A percentile compares a stretch with the other conserved stretches of the same genome.
These are phyloP conservation scores for Beta macrorhiza DNA, from an alignment of 179 eudicot genomes.

Conservation along the genomic window DNA sequence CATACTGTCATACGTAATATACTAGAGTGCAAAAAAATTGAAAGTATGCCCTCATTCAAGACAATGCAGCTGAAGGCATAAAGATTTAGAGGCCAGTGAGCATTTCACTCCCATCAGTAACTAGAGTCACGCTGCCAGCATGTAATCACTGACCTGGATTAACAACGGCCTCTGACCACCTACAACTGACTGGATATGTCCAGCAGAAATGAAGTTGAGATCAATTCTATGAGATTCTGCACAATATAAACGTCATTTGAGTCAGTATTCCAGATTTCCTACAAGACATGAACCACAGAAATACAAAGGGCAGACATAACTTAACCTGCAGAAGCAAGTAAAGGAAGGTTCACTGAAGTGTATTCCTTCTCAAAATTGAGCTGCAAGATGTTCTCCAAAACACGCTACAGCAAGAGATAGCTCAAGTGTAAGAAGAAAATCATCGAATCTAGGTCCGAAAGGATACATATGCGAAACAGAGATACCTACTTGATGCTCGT, in stretches of 20 bases:
- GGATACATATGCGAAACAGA: conserved; percentile 5
- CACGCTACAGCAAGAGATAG: conserved; percentile 46
- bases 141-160: conserved; percentile 53
- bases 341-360: conserved; percentile 52
- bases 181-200: conserved; percentile 44
- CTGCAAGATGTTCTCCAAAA: conserved; percentile 39
- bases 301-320: conserved; percentile 29
- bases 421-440: not conserved
- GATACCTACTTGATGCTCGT: conserved; percentile 63
- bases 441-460: conserved; percentile 7
- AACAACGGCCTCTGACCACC: conserved; percentile 49
- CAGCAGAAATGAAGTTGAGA: conserved; percentile 37
- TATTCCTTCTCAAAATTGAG: conserved; percentile 42
- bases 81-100: not conserved
- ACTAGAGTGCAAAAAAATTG: not conserved
- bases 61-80: not conserved
- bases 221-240: conserved; percentile 46
- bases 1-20: not conserved
- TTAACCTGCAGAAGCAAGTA: conserved; percentile 58
- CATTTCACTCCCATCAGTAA: not conserved
- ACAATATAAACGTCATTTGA: conserved; percentile 4
- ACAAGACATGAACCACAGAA: not conserved
- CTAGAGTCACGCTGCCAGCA: not conserved
- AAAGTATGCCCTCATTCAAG: conserved; percentile 1
- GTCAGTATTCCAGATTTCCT: not conserved